Evolutionary conservation across 305 asterid genomes (phyloP).

Genomic region (Fraxinus nigra): DNA sequence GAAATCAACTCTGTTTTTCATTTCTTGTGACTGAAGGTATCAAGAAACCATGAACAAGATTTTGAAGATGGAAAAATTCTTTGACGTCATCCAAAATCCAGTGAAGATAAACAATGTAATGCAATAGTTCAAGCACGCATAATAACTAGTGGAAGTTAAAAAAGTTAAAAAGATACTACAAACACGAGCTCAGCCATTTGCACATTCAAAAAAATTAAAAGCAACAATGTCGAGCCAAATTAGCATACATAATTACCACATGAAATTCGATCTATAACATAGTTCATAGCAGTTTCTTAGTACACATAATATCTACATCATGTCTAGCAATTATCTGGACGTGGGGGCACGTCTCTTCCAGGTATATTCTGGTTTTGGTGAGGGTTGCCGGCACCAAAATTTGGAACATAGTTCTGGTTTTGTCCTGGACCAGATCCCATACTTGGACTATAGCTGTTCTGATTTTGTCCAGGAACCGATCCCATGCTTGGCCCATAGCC

Average conservation of each 20-base stretch:
- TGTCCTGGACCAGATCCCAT: conserved; percentile 23
- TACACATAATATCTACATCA: conserved; percentile 26
- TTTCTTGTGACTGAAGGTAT: neutral
- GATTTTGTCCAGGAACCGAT: conserved; percentile 23
- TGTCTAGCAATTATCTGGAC: conserved; percentile 32
- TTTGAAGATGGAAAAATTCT: neutral
- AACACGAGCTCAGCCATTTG: conserved; percentile 8
- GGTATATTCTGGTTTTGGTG: conserved; percentile 52
- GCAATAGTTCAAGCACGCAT: neutral
- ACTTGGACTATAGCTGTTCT: conserved; percentile 22
- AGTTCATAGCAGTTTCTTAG: neutral
- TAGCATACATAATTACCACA: neutral
- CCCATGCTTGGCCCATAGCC: conserved; percentile 24
- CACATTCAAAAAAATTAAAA: neutral
- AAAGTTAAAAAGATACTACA: neutral
- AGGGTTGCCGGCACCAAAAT: conserved; percentile 30
- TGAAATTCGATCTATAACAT: conserved; percentile 1
- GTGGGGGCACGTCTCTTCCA: conserved; percentile 61
- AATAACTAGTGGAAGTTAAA: neutral
- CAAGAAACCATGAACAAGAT: neutral
- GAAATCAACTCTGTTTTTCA: neutral
- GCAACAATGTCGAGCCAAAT: conserved; percentile 6
- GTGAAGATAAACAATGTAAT: neutral
- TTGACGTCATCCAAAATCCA: neutral
- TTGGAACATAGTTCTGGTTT: conserved; percentile 26